These are phyloP conservation scores for Pseudevernia furfuracea DNA, from an alignment of 495 filamentous ascomycete genomes.

Conservation along the genomic window DNA sequence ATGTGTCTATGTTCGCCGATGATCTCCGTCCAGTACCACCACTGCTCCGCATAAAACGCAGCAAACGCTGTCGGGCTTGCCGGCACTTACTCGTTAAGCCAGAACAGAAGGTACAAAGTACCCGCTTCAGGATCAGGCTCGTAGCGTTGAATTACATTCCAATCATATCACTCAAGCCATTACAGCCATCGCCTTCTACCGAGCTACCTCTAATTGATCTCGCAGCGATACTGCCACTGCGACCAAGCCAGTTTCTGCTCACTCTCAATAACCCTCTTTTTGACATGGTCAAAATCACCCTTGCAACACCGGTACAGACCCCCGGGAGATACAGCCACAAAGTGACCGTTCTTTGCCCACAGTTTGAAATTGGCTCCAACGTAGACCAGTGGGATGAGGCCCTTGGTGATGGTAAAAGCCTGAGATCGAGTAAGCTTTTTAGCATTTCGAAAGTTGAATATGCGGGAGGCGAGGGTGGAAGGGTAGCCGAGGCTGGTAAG, in stretches of 20 bases:
- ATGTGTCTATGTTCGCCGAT: conserved; percentile 47
- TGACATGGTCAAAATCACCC: conserved; percentile 75
- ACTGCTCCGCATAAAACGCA: conserved; percentile 80
- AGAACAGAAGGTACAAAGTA: conserved; percentile 79
- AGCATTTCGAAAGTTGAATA: conserved; percentile 35
- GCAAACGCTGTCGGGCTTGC: conserved; percentile 85
- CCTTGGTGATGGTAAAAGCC: conserved; percentile 38
- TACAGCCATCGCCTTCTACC: conserved; percentile 40
- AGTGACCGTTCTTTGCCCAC: conserved; percentile 87
- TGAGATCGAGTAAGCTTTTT: conserved; percentile 33
- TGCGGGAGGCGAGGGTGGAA: conserved; percentile 38
- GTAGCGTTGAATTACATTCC: conserved; percentile 88
- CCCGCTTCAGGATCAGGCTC: conserved; percentile 80
- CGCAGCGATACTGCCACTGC: conserved; percentile 52
- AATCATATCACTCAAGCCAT: conserved; percentile 59
- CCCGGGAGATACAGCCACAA: conserved; percentile 68
- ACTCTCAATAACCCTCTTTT: conserved; percentile 92
- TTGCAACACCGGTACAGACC: conserved; percentile 75
- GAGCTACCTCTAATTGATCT: conserved; percentile 33
- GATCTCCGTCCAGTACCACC: conserved; percentile 72
- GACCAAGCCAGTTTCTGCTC: conserved; percentile 72
- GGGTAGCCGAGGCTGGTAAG: conserved; percentile 79
- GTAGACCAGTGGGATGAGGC: conserved; percentile 96
- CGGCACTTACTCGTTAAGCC: conserved; percentile 92
- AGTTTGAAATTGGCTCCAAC: conserved; percentile 92